Conservation (phyloP, 1,139 yeast species). For the Hyphopichia wangnamkhiaoensis region DNA sequence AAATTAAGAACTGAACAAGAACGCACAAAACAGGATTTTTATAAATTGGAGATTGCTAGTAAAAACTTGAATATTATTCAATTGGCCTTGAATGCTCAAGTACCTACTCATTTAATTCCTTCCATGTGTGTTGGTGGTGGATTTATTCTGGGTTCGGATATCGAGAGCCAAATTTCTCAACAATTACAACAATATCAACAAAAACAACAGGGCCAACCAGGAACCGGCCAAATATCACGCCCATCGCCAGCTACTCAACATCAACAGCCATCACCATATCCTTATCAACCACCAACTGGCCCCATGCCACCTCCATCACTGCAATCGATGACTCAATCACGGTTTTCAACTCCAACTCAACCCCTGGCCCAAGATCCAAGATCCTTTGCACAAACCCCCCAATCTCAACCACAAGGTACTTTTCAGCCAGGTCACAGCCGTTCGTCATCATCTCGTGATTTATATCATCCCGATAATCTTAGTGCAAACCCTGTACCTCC, state of each 20-base stretch:
- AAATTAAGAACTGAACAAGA: constrained; percentile 76
- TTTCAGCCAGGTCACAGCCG: constrained; percentile 2
- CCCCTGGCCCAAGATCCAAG: background rate
- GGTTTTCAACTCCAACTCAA: background rate
- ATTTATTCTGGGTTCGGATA: background rate
- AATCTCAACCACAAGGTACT: constrained; percentile 3
- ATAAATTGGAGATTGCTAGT: constrained; percentile 63
- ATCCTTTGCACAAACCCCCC: constrained; percentile 1
- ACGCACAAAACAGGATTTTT: constrained; percentile 78
- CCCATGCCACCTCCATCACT: background rate
- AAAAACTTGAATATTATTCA: constrained; percentile 63
- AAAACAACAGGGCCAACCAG: constrained; percentile 1
- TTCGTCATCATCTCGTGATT: background rate
- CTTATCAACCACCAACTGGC: constrained; percentile 6
- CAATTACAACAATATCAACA: constrained; percentile 1
- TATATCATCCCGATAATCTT: background rate
- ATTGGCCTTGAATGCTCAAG: constrained; percentile 59
- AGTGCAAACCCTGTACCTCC: constrained; percentile 37
- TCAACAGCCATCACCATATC: constrained; percentile 14
- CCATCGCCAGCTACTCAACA: constrained; percentile 5
- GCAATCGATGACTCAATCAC: background rate
- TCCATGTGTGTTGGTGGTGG: constrained; percentile 46
- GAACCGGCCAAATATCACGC: background rate
- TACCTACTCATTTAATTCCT: constrained; percentile 73
- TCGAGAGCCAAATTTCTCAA: background rate